Percentiles rank a stretch among this genome's conserved stretches.
phyloP scores from a whole-genome alignment of 1,284 basidiomycete species.

The Trichosporon coremiiforme region DNA sequence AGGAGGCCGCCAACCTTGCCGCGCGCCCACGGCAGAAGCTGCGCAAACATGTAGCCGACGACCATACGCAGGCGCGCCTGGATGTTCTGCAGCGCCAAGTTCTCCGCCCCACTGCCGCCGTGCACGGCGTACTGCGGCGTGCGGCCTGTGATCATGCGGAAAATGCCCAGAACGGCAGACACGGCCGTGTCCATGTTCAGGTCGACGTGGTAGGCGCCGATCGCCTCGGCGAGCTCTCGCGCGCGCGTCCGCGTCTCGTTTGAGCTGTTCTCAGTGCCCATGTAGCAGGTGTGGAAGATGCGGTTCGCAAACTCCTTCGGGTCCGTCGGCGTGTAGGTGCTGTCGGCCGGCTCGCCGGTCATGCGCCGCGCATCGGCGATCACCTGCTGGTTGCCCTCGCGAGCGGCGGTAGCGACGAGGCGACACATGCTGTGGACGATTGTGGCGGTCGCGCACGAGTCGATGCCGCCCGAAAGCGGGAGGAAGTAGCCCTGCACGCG shows the following conservation, averaged over 20 bases:
- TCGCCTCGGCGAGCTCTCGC: slow-evolving; percentile 79
- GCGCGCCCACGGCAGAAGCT: slow-evolving; percentile 89
- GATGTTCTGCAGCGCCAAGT: slow-evolving; percentile 96
- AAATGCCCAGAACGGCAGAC: slow-evolving; percentile 77
- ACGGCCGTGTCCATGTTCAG: slow-evolving; percentile 96
- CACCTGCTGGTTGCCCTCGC: slow-evolving; percentile 75
- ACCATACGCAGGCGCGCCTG: slow-evolving; percentile 96
- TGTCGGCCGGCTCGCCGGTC: slow-evolving; percentile 75
- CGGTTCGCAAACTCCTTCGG: slow-evolving; percentile 80
- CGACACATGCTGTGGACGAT: slow-evolving; percentile 97
- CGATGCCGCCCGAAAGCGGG: slow-evolving; percentile 95
- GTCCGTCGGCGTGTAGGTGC: slow-evolving; percentile 78
- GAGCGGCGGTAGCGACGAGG: slow-evolving; percentile 75
- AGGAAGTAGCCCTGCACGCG: slow-evolving; percentile 94
- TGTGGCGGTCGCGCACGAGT: slow-evolving; percentile 92
- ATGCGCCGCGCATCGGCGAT: slow-evolving; percentile 89
- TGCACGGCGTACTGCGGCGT: slow-evolving; percentile 85
- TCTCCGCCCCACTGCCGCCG: slow-evolving; percentile 85
- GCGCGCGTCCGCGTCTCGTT: slow-evolving; percentile 82
- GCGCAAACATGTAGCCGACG: slow-evolving; percentile 94
- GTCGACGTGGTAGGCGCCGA: slow-evolving; percentile 94
- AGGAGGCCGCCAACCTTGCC: slow-evolving; percentile 82
- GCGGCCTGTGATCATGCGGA: slow-evolving; percentile 77
- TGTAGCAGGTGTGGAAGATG: slow-evolving; percentile 97
- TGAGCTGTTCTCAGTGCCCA: slow-evolving; percentile 97